Percentiles rank a stretch among this genome's conserved stretches.
Conservation (phyloP, 768 basidiomycete species). For the Galerina sulciceps region DNA sequence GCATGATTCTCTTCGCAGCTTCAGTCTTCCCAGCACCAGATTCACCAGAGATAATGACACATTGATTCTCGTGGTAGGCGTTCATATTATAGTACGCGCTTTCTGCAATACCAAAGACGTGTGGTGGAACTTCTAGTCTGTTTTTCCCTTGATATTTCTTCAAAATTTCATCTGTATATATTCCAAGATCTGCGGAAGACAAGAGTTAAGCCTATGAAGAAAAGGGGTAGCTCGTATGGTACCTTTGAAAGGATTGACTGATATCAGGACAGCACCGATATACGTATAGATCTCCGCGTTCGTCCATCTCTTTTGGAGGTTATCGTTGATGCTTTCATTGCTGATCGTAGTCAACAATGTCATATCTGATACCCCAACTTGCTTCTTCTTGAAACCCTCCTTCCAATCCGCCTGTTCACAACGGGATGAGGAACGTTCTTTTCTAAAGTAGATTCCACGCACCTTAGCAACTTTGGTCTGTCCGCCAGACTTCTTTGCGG, state of each 20-base stretch:
- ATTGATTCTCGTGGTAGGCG: conserved; percentile 98
- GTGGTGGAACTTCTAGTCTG: conserved; percentile 95
- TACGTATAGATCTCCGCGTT: conserved; percentile 98
- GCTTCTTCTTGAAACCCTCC: conserved; percentile 99
- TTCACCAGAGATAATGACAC: conserved; percentile 99
- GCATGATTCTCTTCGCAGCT: conserved; percentile 99
- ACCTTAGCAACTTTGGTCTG: conserved; percentile 80
- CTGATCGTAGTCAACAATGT: conserved; percentile 95
- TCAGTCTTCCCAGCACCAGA: conserved; percentile 99
- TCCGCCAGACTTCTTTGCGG: conserved; percentile 65
- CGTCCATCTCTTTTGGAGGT: conserved; percentile 94
- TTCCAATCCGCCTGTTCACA: conserved; percentile 92
- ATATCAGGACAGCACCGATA: conserved; percentile 97
- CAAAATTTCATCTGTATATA: conserved; percentile 92
- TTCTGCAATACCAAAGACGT: conserved; percentile 98
- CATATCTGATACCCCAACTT: conserved; percentile 98
- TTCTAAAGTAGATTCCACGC: conserved; percentile 9
- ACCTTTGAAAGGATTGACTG: conserved; percentile 99
- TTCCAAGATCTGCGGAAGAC: conserved; percentile 79
- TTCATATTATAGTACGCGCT: conserved; percentile 99
- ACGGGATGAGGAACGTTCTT: conserved; percentile 10
- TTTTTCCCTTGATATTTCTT: conserved; percentile 94
- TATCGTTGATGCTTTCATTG: conserved; percentile 97
- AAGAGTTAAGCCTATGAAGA: conserved; percentile 9
- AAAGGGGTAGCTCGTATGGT: neutral